A percentile compares a stretch with the other conserved stretches of the same genome.
phyloP scores from a whole-genome alignment of 2,329 filamentous ascomycete species.

The Pseudopithomyces maydicus region DNA sequence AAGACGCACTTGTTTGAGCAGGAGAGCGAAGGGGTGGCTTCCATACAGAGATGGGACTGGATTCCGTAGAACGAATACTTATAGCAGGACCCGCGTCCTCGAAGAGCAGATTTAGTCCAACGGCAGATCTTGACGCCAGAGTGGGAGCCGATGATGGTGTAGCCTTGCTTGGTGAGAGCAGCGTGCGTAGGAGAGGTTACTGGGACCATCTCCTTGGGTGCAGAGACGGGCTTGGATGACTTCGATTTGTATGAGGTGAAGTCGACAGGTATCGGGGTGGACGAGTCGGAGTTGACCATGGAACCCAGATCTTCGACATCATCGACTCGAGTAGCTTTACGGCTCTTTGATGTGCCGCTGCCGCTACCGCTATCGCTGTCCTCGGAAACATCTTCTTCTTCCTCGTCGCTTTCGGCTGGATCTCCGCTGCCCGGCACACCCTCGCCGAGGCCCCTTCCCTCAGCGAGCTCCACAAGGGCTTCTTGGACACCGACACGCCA shows the following conservation, averaged over 20 bases:
- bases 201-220: slow-evolving; percentile 89
- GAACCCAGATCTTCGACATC: slow-evolving; percentile 85
- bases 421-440: slow-evolving; percentile 81
- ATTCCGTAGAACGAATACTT: slow-evolving; percentile 99
- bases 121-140: slow-evolving; percentile 97
- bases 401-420: slow-evolving; percentile 82
- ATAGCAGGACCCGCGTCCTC: slow-evolving; percentile 93
- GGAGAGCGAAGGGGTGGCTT: slow-evolving; percentile 91
- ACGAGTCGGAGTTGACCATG: slow-evolving; percentile 56
- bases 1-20: slow-evolving; percentile 99
- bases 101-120: slow-evolving; percentile 96
- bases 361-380: slow-evolving; percentile 48
- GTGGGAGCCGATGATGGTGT: slow-evolving; percentile 92
- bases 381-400: slow-evolving; percentile 61
- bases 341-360: slow-evolving; percentile 16
- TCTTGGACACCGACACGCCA: slow-evolving; percentile 79
- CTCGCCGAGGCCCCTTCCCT: slow-evolving; percentile 63
- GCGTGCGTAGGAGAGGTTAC: slow-evolving; percentile 86
- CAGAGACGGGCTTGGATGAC: slow-evolving; percentile 53
- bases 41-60: slow-evolving; percentile 96
- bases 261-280: slow-evolving; percentile 73
- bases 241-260: slow-evolving; percentile 75
- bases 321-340: slow-evolving; percentile 58
- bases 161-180: slow-evolving; percentile 93
- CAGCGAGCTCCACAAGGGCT: slow-evolving; percentile 65